Percentiles rank a stretch among this genome's conserved stretches.
Evolutionary conservation across 768 basidiomycete species (phyloP).

Genomic region (Suillus fuscotomentosus): DNA sequence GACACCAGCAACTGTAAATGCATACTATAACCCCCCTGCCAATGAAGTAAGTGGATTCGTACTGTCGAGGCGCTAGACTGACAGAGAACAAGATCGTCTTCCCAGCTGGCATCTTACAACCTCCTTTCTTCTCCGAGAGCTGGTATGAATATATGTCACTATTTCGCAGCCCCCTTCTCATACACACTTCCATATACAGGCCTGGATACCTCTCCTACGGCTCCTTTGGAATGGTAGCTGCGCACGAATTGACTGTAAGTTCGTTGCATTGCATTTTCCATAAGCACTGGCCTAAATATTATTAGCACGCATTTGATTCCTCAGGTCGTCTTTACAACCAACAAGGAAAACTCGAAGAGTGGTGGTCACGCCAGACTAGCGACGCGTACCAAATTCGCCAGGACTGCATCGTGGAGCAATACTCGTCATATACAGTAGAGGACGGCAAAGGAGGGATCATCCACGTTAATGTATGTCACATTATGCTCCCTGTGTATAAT

Average conservation of each 20-base stretch:
- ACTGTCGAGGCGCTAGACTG: background rate
- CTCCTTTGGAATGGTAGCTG: constrained; percentile 88
- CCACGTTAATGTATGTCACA: constrained; percentile 72
- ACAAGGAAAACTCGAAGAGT: constrained; percentile 80
- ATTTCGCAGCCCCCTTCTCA: background rate
- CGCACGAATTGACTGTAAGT: constrained; percentile 86
- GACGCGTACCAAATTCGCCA: constrained; percentile 79
- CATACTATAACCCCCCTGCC: constrained; percentile 83
- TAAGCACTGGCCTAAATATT: background rate
- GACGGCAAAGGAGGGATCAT: constrained; percentile 84
- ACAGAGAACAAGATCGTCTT: constrained; percentile 70
- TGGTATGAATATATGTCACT: constrained; percentile 48
- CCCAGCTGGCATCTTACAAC: constrained; percentile 92
- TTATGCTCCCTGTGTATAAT: background rate
- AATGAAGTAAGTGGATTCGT: constrained; percentile 61
- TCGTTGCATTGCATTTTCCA: background rate
- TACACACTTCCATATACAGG: constrained; percentile 39
- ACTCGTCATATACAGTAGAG: constrained; percentile 82
- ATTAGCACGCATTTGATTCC: constrained; percentile 87
- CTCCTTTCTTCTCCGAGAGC: constrained; percentile 83
- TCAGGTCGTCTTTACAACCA: constrained; percentile 90
- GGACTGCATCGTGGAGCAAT: constrained; percentile 90
- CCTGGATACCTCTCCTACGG: constrained; percentile 90
- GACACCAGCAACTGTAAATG: constrained; percentile 83
- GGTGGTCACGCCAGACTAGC: constrained; percentile 92